phyloP scores from a whole-genome alignment of 352 stramenopile species.

The Globisporangium mamillatum region DNA sequence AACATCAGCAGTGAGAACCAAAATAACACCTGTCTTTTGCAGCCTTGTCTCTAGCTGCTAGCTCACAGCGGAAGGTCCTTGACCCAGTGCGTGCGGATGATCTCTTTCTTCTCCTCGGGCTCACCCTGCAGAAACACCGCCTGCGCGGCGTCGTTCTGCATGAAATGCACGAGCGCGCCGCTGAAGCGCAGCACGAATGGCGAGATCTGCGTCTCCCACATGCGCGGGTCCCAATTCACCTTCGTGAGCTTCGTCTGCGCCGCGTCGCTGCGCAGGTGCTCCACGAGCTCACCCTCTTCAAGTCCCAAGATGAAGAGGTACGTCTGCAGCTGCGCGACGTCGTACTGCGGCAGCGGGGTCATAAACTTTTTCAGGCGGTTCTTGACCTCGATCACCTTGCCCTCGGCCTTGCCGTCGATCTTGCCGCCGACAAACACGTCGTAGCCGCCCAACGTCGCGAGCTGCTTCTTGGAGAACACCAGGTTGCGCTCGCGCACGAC shows the following conservation, averaged over 20 bases:
- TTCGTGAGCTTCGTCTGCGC: slow-evolving; percentile 66
- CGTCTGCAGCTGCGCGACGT: slow-evolving; percentile 81
- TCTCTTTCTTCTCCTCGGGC: slow-evolving; percentile 49
- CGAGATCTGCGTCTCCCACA: slow-evolving; percentile 68
- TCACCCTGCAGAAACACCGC: slow-evolving; percentile 46
- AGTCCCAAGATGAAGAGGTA: slow-evolving; percentile 78
- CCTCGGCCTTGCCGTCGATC: slow-evolving; percentile 73
- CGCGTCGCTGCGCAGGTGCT: slow-evolving; percentile 62
- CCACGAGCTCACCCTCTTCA: slow-evolving; percentile 72
- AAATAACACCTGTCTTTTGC: not conserved
- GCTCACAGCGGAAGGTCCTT: slow-evolving; percentile 16
- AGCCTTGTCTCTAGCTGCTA: not conserved
- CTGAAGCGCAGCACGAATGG: slow-evolving; percentile 71
- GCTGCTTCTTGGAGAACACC: slow-evolving; percentile 69
- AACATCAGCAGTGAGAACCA: not conserved
- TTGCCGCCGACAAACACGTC: slow-evolving; percentile 77
- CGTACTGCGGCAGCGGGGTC: slow-evolving; percentile 70
- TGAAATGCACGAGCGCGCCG: slow-evolving; percentile 68
- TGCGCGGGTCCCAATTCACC: slow-evolving; percentile 55
- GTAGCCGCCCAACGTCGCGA: slow-evolving; percentile 43
- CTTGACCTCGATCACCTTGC: slow-evolving; percentile 85
- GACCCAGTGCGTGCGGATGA: slow-evolving; percentile 73
- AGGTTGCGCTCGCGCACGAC: slow-evolving; percentile 70
- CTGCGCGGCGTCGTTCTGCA: slow-evolving; percentile 58
- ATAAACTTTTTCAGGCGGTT: slow-evolving; percentile 76